These are phyloP conservation scores for Narthecium ossifragum DNA, from an alignment of 106 monocot genomes.

Conservation along the genomic window DNA sequence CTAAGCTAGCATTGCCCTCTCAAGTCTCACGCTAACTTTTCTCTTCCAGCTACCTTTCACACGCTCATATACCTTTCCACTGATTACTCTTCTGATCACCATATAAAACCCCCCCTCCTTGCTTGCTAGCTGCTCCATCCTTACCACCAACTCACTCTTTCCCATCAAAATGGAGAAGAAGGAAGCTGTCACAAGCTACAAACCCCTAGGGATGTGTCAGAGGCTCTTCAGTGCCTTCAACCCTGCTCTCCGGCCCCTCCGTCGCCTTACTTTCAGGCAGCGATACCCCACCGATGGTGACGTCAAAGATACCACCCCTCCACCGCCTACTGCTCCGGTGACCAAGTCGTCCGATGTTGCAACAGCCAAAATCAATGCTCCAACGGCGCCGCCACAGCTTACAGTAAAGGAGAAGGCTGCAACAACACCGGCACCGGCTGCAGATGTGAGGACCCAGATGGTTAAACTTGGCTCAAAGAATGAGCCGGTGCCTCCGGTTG, in stretches of 20 bases:
- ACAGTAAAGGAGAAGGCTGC: not conserved
- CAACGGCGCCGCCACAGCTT: not conserved
- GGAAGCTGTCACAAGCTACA: not conserved
- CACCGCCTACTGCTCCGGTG: not conserved
- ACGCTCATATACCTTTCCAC: not conserved
- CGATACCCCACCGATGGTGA: not conserved
- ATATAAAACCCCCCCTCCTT: not conserved
- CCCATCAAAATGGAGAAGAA: not conserved
- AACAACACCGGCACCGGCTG: too few relatives aligned
- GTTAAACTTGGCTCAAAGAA: not conserved
- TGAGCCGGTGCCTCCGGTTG: not conserved
- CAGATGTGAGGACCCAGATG: not conserved
- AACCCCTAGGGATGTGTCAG: not conserved
- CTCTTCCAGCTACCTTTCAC: not conserved
- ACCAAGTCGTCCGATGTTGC: not conserved
- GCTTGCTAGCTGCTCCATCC: not conserved
- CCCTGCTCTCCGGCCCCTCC: not conserved
- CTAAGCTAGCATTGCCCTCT: too few relatives aligned
- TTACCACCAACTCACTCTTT: not conserved
- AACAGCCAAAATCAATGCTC: too few relatives aligned
- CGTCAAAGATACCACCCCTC: too few relatives aligned
- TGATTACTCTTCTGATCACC: not conserved
- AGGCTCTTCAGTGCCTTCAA: slow-evolving; percentile 5
- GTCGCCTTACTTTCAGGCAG: not conserved
- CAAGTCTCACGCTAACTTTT: not conserved